Evolutionary conservation across 169 alveolate species (phyloP).

Genomic region (Ichthyophthirius multifiliis): DNA sequence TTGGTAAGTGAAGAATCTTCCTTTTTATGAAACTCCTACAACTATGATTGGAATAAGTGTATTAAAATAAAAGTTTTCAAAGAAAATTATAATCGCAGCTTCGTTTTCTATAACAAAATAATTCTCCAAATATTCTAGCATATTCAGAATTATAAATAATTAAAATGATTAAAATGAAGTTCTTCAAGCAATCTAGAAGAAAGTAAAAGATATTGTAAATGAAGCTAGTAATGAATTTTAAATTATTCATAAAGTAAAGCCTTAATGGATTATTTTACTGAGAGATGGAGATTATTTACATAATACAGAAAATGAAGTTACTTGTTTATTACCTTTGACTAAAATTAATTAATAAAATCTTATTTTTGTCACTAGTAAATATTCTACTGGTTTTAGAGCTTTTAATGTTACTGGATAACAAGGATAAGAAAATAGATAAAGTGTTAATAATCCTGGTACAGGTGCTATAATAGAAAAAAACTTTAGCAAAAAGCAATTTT

Average conservation of each 20-base stretch:
- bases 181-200: neutral
- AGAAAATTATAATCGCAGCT: neutral
- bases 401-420: neutral
- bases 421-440: neutral
- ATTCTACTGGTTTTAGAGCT: neutral
- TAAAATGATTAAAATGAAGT: neutral
- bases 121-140: neutral
- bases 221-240: too few relatives aligned
- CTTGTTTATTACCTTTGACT: neutral
- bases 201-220: too few relatives aligned
- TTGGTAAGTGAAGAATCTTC: neutral
- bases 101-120: neutral
- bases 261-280: neutral
- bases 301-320: neutral
- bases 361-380: neutral
- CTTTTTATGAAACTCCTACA: neutral
- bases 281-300: neutral
- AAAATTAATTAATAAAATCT: neutral
- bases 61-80: neutral
- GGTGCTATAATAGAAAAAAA: neutral
- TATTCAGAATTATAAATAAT: neutral
- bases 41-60: slow-evolving; percentile 5
- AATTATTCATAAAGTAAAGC: neutral
- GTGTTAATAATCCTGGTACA: neutral
- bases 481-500: neutral